A percentile compares a stretch with the other conserved stretches of the same genome.
phyloP scores from a whole-genome alignment of 768 basidiomycete genomes.

The Lentinula guzmanii region DNA sequence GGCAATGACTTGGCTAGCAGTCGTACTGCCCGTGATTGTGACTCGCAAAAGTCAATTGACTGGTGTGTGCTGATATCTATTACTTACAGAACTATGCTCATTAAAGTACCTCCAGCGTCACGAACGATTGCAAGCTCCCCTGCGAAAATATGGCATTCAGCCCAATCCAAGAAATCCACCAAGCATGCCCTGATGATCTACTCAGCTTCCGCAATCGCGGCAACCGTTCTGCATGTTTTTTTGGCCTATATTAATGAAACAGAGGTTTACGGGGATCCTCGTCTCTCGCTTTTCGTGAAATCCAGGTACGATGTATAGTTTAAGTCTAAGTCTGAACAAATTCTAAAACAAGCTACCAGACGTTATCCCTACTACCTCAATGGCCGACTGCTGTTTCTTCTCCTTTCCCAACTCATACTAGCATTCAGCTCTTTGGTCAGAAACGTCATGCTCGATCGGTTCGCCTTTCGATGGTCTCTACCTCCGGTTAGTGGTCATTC shows the following conservation, averaged over 20 bases:
- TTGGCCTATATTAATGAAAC: slow-evolving; percentile 29
- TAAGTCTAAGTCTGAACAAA: not conserved
- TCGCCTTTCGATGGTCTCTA: slow-evolving; percentile 39
- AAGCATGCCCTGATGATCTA: slow-evolving; percentile 41
- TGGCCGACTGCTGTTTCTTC: slow-evolving; percentile 56
- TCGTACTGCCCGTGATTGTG: slow-evolving; percentile 52
- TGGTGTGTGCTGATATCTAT: slow-evolving; percentile 26
- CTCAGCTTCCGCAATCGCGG: slow-evolving; percentile 35
- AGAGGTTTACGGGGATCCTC: slow-evolving; percentile 27
- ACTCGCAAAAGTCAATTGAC: slow-evolving; percentile 54
- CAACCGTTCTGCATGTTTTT: slow-evolving; percentile 37
- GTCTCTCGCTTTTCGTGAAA: slow-evolving; percentile 54
- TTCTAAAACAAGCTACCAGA: slow-evolving; percentile 25
- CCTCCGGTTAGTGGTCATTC: not conserved
- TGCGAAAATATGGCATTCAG: slow-evolving; percentile 35
- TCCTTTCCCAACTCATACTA: slow-evolving; percentile 44
- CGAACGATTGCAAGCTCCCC: slow-evolving; percentile 48
- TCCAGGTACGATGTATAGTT: slow-evolving; percentile 41
- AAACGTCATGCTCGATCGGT: slow-evolving; percentile 58
- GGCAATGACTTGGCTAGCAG: slow-evolving; percentile 39
- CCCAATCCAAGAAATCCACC: slow-evolving; percentile 42
- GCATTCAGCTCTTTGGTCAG: slow-evolving; percentile 47
- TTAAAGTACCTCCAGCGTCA: slow-evolving; percentile 26
- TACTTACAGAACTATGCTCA: not conserved
- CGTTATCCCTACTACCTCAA: slow-evolving; percentile 75